Evolutionary conservation across 202 grass and related monocot species (phyloP), one percentile per base, ranked within the genome.

Genomic region (Carex arenaria): DNA sequence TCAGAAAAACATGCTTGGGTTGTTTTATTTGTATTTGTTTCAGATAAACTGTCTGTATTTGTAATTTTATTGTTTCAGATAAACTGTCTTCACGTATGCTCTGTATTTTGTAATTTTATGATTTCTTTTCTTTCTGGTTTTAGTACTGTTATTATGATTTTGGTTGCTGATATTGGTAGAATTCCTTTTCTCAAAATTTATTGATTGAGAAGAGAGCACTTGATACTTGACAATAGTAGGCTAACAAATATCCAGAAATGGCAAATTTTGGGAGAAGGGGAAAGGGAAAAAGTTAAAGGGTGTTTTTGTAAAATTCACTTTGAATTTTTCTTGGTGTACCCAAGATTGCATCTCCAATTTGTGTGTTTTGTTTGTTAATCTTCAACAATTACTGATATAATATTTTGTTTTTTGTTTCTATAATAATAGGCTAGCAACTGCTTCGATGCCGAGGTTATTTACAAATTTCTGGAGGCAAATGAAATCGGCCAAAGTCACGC

Each of bases 371-470:
- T 36, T 36, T 36, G 34, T 36, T 36, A 36, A 36, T 36, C 34
- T 36, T 36, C 34, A 36, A 36, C 34, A 36, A 36, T 36, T 36
- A 36, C 49, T 74, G 47, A 59, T 18, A 78, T 11, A 19, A 32
- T 57, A 56, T n/a, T 36, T 56, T 13, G 2, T 22, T 61, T 19
- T 23, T n/a, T n/a, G n/a, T n/a, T n/a, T n/a, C n/a, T 4, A 82
- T 68, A 52, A 82, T 67, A 53, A 73, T 75, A 96, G 96, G 96
- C 96, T 22, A 84, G 59, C 61, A 96, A 88, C 36, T 99, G 93
- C 51, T 55, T 72, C 23, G 96, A 99, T 85, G 84, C n/a, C n/a
- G n/a, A n/a, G n/a, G n/a, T n/a, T n/a, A n/a, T n/a, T n/a, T n/a
- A n/a, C n/a, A n/a, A n/a, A n/a, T n/a, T n/a, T n/a, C n/a, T n/a